phyloP scores from a whole-genome alignment of 371 early-diverging fungal genomes.

The Mucor irregularis region DNA sequence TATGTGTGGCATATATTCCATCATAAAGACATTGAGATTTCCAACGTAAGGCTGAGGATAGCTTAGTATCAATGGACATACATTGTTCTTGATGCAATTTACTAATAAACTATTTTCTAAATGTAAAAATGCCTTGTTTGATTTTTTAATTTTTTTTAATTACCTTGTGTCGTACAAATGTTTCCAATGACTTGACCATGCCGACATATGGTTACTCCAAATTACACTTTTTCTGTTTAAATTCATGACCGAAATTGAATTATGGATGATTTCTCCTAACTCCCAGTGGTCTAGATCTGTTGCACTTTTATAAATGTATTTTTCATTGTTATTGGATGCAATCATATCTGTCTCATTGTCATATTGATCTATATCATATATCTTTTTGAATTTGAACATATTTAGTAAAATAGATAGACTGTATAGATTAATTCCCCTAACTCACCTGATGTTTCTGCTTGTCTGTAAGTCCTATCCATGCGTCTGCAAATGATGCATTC shows the following conservation, averaged over 20 bases:
- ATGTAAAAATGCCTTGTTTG: not conserved
- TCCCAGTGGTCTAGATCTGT: constrained; percentile 23
- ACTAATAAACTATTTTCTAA: not conserved
- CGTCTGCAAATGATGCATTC: constrained; percentile 21
- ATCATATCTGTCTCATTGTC: not conserved
- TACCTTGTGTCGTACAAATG: not conserved
- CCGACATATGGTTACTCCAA: constrained; percentile 6
- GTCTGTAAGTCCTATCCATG: constrained; percentile 9
- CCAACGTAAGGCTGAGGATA: not conserved
- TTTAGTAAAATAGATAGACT: too few species aligned
- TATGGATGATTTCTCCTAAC: constrained; percentile 16
- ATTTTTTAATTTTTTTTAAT: not conserved
- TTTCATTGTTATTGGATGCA: not conserved
- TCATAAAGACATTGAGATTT: not conserved
- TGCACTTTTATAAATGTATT: constrained; percentile 14
- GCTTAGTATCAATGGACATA: not conserved
- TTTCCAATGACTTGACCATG: constrained; percentile 14
- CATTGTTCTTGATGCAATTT: not conserved
- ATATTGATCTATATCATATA: constrained; percentile 29
- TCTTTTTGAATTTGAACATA: constrained; percentile 1
- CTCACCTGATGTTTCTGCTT: constrained; percentile 19
- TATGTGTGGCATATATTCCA: constrained; percentile 26
- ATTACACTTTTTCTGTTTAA: not conserved
- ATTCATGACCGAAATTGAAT: constrained; percentile 10
- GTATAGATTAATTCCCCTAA: too few species aligned